Conservation (phyloP, 306 rosid species). For the Prunus mongolica region DNA sequence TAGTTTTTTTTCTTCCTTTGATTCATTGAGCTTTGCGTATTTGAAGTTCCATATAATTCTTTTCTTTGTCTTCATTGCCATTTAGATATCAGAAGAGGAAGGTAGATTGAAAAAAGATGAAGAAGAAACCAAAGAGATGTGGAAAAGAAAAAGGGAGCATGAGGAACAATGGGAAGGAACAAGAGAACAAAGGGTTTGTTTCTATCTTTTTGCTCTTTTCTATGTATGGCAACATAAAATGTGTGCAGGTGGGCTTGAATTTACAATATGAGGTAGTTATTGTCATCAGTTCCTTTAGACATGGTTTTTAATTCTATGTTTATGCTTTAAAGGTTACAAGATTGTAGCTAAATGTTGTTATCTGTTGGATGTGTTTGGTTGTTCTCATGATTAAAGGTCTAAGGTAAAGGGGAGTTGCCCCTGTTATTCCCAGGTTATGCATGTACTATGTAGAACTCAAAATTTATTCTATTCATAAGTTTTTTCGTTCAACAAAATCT, state of each 20-base stretch:
- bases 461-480: not conserved
- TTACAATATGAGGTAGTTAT: not conserved
- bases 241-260: not conserved
- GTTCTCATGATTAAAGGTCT: not conserved
- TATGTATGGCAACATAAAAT: not conserved
- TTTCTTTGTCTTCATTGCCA: slow-evolving; percentile 19
- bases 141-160: slow-evolving; percentile 97
- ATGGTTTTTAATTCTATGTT: not conserved
- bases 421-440: not conserved
- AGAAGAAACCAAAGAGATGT: slow-evolving; percentile 95
- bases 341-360: not conserved
- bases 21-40: not conserved
- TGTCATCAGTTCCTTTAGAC: not conserved
- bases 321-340: not conserved
- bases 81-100: slow-evolving; percentile 97
- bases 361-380: not conserved
- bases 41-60: slow-evolving; percentile 17
- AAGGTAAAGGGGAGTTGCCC: not conserved
- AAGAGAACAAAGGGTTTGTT: slow-evolving; percentile 85
- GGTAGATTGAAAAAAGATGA: slow-evolving; percentile 95
- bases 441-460: not conserved
- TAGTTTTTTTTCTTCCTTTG: not conserved
- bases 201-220: slow-evolving; percentile 14
- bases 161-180: slow-evolving; percentile 99
- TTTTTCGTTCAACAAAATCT: not conserved